Conservation (phyloP, 805 yeast genomes). For the Saturnispora ahearnii region DNA sequence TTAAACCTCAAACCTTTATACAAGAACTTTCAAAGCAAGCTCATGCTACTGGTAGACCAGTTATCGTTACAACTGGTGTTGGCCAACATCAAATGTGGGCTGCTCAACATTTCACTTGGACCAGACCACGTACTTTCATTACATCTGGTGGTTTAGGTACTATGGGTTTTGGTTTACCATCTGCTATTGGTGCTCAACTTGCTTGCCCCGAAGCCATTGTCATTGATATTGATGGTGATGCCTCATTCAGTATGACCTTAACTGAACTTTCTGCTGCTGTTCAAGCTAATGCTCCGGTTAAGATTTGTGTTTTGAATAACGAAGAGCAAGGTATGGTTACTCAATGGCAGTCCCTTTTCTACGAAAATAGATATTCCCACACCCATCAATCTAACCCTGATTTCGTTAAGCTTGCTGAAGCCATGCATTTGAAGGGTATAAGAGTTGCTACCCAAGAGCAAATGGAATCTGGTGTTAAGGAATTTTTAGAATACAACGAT, state of each 20-base stretch:
- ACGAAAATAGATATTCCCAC: constrained; percentile 95
- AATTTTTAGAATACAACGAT: constrained; percentile 58
- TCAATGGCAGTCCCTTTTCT: constrained; percentile 97
- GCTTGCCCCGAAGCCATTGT: constrained; percentile 93
- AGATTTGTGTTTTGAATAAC: constrained; percentile 82
- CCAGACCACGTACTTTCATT: constrained; percentile 82
- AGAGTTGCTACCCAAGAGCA: constrained; percentile 65
- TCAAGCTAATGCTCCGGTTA: constrained; percentile 86
- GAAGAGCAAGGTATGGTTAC: constrained; percentile 99
- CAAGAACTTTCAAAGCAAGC: constrained; percentile 69
- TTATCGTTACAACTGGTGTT: constrained; percentile 92
- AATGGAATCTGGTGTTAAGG: constrained; percentile 45
- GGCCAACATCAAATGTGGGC: constrained; percentile 99
- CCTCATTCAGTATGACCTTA: constrained; percentile 97
- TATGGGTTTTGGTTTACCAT: constrained; percentile 96
- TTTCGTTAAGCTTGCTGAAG: constrained; percentile 85
- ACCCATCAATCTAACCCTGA: constrained; percentile 95
- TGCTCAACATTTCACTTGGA: constrained; percentile 95
- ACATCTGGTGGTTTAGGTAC: constrained; percentile 99
- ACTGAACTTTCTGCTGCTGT: constrained; percentile 91
- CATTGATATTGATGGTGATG: constrained; percentile 97
- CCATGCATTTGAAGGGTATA: constrained; percentile 86
- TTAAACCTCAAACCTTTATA: constrained; percentile 91
- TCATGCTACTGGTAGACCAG: constrained; percentile 53
- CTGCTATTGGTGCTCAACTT: constrained; percentile 97